phyloP scores from a whole-genome alignment of 257 asterid genomes.

The Solanum etuberosum region DNA sequence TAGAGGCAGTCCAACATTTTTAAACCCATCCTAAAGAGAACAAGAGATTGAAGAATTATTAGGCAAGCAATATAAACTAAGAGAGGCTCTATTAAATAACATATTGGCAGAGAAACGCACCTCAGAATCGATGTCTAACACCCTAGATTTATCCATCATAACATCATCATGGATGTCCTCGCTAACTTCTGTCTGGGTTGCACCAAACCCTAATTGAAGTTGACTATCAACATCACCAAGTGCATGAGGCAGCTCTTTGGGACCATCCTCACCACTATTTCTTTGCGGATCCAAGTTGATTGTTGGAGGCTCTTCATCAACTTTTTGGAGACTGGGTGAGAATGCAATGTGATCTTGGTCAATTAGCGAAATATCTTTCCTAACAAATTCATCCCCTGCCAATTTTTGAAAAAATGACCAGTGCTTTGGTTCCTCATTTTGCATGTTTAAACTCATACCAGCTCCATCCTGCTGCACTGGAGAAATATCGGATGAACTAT shows the following conservation, averaged over 20 bases:
- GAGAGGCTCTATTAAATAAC: background rate
- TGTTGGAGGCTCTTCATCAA: slow-evolving; percentile 41
- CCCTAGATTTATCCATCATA: slow-evolving; percentile 41
- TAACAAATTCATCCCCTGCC: slow-evolving; percentile 74
- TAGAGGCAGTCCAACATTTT: slow-evolving; percentile 41
- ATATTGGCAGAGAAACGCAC: background rate
- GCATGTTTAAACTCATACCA: slow-evolving; percentile 72
- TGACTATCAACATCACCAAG: slow-evolving; percentile 28
- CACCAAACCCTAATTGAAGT: slow-evolving; percentile 29
- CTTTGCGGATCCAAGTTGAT: slow-evolving; percentile 29
- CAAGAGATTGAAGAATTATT: background rate
- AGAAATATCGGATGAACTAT: slow-evolving; percentile 37
- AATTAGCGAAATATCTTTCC: slow-evolving; percentile 75
- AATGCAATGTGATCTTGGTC: slow-evolving; percentile 77
- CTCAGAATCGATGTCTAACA: slow-evolving; percentile 11
- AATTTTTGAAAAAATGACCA: slow-evolving; percentile 93
- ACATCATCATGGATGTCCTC: slow-evolving; percentile 39
- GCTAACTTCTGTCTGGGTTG: slow-evolving; percentile 28
- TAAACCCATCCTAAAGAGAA: slow-evolving; percentile 42
- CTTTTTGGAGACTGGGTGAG: slow-evolving; percentile 44
- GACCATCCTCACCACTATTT: slow-evolving; percentile 29
- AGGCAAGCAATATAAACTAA: background rate
- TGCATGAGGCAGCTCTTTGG: slow-evolving; percentile 21
- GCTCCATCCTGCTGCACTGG: slow-evolving; percentile 54
- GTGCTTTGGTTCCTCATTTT: slow-evolving; percentile 79